These are phyloP conservation scores for Chrysoporthe austroafricana DNA, from an alignment of 2,329 filamentous ascomycete genomes.

Conservation along the genomic window DNA sequence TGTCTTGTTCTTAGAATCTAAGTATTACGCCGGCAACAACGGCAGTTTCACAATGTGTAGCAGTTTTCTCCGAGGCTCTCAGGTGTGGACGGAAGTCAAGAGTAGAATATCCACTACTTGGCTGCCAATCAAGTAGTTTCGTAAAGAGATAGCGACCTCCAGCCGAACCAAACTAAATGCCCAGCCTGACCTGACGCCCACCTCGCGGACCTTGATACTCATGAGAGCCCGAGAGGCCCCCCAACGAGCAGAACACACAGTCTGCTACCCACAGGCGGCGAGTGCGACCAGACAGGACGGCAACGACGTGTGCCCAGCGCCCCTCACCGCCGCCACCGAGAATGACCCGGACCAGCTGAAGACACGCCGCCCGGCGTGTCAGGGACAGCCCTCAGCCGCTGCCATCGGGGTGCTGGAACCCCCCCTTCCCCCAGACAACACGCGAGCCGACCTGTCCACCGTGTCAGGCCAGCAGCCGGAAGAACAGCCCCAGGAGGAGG, in stretches of 20 bases:
- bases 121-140: too few relatives aligned
- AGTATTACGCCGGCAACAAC: too few relatives aligned
- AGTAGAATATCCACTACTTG: too few relatives aligned
- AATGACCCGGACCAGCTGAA: slow-evolving; percentile 28
- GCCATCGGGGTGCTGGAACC: slow-evolving; percentile 48
- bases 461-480: neutral
- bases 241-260: too few relatives aligned
- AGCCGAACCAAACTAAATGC: slow-evolving; percentile 30
- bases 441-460: neutral
- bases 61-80: too few relatives aligned
- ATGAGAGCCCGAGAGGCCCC: too few relatives aligned
- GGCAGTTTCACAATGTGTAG: too few relatives aligned
- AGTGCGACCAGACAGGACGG: neutral
- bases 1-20: too few relatives aligned
- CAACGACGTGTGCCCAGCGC: neutral
- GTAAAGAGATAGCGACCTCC: too few relatives aligned
- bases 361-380: slow-evolving; percentile 51
- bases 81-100: too few relatives aligned
- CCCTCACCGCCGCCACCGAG: neutral
- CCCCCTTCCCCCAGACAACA: neutral
- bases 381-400: slow-evolving; percentile 53
- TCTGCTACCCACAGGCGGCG: slow-evolving; percentile 48
- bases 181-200: slow-evolving; percentile 38
- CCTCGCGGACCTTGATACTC: too few relatives aligned
- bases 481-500: neutral